These are phyloP conservation scores for Penstemon davidsonii DNA, from an alignment of 257 asterid species.

Conservation along the genomic window DNA sequence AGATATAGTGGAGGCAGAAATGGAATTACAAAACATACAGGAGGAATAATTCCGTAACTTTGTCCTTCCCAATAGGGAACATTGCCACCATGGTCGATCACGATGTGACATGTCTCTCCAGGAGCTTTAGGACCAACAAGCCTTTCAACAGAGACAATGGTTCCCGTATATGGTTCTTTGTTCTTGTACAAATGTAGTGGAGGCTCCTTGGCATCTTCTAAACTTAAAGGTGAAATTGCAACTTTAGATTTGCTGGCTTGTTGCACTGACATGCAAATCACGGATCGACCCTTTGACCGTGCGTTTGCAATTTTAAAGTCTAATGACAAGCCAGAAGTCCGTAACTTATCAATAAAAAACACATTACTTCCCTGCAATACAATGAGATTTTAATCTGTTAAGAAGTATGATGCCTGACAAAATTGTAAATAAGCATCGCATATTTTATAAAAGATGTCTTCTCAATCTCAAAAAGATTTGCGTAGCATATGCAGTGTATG, in stretches of 20 bases:
- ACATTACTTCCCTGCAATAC: conserved; percentile 52
- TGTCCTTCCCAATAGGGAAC: conserved; percentile 99
- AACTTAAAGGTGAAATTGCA: conserved; percentile 65
- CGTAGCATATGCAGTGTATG: background rate
- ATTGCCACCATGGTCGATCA: conserved; percentile 88
- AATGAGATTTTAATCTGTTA: conserved; percentile 21
- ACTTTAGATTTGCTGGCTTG: conserved; percentile 74
- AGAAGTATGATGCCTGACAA: conserved; percentile 7
- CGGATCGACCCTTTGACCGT: conserved; percentile 36
- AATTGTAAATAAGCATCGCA: background rate
- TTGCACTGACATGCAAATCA: conserved; percentile 84
- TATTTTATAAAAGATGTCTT: background rate
- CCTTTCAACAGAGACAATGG: conserved; percentile 83
- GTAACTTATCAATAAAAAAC: conserved; percentile 44
- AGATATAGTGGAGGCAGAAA: background rate
- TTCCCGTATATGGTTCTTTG: conserved; percentile 75
- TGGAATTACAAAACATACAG: conserved; percentile 51
- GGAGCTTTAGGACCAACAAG: conserved; percentile 95
- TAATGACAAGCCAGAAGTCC: conserved; percentile 38
- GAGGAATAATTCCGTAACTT: conserved; percentile 90
- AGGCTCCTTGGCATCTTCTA: conserved; percentile 87
- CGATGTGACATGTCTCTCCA: conserved; percentile 94
- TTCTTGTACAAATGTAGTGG: conserved; percentile 87
- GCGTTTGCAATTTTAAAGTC: conserved; percentile 39
- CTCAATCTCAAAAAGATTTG: background rate